Conservation (phyloP, 192 early-diverging fungal species). For the Backusella liffmaniae region DNA sequence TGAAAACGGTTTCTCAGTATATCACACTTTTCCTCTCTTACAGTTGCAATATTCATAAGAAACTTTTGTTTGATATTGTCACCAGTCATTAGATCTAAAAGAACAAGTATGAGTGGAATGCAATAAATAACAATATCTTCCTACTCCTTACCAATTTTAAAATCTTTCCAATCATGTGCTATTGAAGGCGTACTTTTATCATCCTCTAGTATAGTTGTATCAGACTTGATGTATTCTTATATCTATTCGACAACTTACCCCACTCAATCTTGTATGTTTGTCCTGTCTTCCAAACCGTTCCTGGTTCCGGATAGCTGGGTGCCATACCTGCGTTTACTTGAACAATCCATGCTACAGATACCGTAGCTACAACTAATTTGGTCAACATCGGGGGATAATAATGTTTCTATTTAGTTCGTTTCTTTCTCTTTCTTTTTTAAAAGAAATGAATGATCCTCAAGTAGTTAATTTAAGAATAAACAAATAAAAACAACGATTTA, state of each 20-base stretch:
- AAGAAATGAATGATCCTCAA: neutral
- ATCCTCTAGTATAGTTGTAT: conserved; percentile 12
- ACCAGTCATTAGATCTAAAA: conserved; percentile 42
- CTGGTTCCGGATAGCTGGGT: conserved; percentile 32
- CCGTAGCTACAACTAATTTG: neutral
- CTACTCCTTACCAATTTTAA: conserved; percentile 29
- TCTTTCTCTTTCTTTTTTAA: neutral
- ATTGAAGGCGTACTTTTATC: conserved; percentile 13
- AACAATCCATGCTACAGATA: conserved; percentile 4
- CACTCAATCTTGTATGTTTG: conserved; percentile 26
- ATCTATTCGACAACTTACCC: conserved; percentile 15
- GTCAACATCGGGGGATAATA: neutral
- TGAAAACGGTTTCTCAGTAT: neutral
- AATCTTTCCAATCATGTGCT: conserved; percentile 18
- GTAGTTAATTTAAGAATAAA: too few species aligned
- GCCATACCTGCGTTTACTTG: conserved; percentile 22
- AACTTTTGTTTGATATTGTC: conserved; percentile 30
- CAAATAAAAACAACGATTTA: neutral
- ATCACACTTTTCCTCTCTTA: neutral
- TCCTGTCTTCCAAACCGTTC: conserved; percentile 30
- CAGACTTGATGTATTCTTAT: neutral
- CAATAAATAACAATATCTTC: neutral
- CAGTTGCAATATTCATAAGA: conserved; percentile 31
- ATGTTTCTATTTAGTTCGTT: neutral
- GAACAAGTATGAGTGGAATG: neutral